Conservation (phyloP, 2,329 filamentous ascomycete species). For the Aspergillus ustus region DNA sequence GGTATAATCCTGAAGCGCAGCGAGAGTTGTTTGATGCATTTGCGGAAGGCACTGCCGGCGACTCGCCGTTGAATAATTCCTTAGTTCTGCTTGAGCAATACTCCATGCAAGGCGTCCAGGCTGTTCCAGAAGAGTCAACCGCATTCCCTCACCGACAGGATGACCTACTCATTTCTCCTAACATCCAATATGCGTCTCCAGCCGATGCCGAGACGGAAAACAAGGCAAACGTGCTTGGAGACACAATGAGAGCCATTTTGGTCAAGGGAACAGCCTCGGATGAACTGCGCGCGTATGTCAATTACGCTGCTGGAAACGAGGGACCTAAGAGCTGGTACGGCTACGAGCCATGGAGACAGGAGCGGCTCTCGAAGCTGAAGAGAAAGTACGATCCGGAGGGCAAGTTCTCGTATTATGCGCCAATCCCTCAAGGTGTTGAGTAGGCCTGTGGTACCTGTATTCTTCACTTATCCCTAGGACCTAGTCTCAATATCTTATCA, state of each 20-base stretch:
- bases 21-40: slow-evolving; percentile 41
- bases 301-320: slow-evolving; percentile 59
- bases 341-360: slow-evolving; percentile 54
- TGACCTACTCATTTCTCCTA: slow-evolving; percentile 45
- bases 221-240: slow-evolving; percentile 42
- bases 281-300: slow-evolving; percentile 51
- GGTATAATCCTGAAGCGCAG: slow-evolving; percentile 41
- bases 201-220: slow-evolving; percentile 37
- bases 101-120: slow-evolving; percentile 49
- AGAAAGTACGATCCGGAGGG: slow-evolving; percentile 35
- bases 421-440: slow-evolving; percentile 9
- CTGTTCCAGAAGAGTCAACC: slow-evolving; percentile 36
- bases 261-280: slow-evolving; percentile 38
- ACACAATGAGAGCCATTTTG: slow-evolving; percentile 45
- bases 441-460: background rate
- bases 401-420: slow-evolving; percentile 15
- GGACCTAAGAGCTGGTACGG: slow-evolving; percentile 52
- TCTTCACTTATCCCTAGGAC: background rate
- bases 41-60: slow-evolving; percentile 30
- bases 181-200: slow-evolving; percentile 39
- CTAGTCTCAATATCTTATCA: background rate
- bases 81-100: slow-evolving; percentile 60
- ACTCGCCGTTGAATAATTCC: slow-evolving; percentile 36
- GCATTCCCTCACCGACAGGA: slow-evolving; percentile 53
- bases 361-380: slow-evolving; percentile 44